phyloP scores from a whole-genome alignment of 306 rosid species.

The Citrullus amarus region DNA sequence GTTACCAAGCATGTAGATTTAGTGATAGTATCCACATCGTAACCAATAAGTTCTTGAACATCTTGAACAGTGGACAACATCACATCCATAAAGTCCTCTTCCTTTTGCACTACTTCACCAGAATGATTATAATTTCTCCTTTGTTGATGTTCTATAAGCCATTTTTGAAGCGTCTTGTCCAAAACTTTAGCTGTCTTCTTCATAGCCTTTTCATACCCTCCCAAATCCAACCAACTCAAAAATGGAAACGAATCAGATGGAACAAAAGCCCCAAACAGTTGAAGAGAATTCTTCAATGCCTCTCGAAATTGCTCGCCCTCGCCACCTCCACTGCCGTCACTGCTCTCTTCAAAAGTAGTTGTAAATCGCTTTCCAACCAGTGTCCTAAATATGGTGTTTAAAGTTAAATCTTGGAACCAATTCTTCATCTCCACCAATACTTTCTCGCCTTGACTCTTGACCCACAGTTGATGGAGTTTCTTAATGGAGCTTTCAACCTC shows the following conservation, averaged over 20 bases:
- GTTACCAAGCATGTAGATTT: not conserved
- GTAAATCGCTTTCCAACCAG: slow-evolving; percentile 6
- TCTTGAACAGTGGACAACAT: not conserved
- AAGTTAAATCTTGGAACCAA: slow-evolving; percentile 23
- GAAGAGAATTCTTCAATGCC: slow-evolving; percentile 31
- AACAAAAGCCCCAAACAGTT: slow-evolving; percentile 33
- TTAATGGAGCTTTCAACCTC: slow-evolving; percentile 14
- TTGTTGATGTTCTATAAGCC: not conserved
- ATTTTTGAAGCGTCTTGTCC: not conserved
- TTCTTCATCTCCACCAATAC: slow-evolving; percentile 15
- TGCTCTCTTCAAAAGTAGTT: not conserved
- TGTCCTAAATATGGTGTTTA: slow-evolving; percentile 31
- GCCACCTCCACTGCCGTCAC: slow-evolving; percentile 1
- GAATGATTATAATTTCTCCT: not conserved
- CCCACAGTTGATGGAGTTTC: slow-evolving; percentile 3
- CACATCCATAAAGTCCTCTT: not conserved
- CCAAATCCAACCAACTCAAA: slow-evolving; percentile 39
- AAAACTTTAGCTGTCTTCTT: not conserved
- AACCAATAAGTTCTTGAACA: not conserved
- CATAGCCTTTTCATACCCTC: slow-evolving; percentile 39
- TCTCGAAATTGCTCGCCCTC: slow-evolving; percentile 27
- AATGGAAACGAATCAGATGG: slow-evolving; percentile 48
- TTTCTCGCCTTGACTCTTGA: not conserved
- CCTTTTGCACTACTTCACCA: not conserved
- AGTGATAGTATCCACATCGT: not conserved